Percentiles rank a stretch among this genome's conserved stretches.
phyloP scores from a whole-genome alignment of 441 rosid genomes.

The Raphanus hybrid region DNA sequence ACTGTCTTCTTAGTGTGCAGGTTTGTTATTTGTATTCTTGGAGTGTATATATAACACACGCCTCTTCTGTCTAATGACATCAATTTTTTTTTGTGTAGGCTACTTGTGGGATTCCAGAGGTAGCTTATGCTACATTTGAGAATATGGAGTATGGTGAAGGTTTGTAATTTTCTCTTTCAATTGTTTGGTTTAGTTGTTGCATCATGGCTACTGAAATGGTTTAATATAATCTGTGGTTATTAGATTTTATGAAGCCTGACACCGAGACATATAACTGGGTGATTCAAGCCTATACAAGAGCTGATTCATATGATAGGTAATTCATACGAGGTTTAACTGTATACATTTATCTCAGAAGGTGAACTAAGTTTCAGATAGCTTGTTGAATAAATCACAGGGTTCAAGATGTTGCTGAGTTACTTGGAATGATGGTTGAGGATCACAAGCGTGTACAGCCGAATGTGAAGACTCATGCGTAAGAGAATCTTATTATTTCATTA shows the following conservation, averaged over 20 bases:
- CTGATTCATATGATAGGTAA: slow-evolving; percentile 96
- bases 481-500: slow-evolving; percentile 24
- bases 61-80: slow-evolving; percentile 22
- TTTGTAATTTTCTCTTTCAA: slow-evolving; percentile 43
- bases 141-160: slow-evolving; percentile 99
- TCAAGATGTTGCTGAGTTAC: slow-evolving; percentile 95
- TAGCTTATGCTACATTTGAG: slow-evolving; percentile 91
- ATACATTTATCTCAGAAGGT: background rate
- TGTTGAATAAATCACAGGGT: slow-evolving; percentile 58
- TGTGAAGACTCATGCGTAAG: slow-evolving; percentile 89
- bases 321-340: slow-evolving; percentile 6
- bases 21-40: slow-evolving; percentile 46
- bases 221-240: slow-evolving; percentile 41
- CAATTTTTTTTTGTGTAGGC: slow-evolving; percentile 58
- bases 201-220: slow-evolving; percentile 16
- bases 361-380: slow-evolving; percentile 1
- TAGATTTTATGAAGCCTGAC: slow-evolving; percentile 92
- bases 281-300: slow-evolving; percentile 96
- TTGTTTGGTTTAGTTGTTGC: slow-evolving; percentile 19
- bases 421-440: slow-evolving; percentile 98
- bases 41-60: background rate
- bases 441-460: slow-evolving; percentile 92
- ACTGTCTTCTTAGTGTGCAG: slow-evolving; percentile 94
- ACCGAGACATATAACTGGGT: slow-evolving; percentile 98
- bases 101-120: slow-evolving; percentile 92